phyloP scores from a whole-genome alignment of 257 asterid genomes.

The Solanum medicagineum region DNA sequence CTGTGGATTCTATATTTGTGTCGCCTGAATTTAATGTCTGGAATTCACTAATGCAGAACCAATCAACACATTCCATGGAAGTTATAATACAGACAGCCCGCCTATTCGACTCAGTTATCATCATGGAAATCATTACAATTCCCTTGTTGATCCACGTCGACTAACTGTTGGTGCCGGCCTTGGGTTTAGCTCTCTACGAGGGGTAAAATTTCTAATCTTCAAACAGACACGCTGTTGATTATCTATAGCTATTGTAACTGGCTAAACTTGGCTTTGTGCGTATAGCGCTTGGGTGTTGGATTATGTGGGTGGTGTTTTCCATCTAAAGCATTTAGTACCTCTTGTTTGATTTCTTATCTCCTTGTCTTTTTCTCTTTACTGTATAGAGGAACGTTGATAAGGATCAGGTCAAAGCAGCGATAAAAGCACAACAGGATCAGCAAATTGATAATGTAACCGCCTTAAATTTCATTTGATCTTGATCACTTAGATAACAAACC shows the following conservation, averaged over 20 bases:
- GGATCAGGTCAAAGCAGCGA: conserved; percentile 96
- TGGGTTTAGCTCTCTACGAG: conserved; percentile 81
- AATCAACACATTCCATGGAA: conserved; percentile 87
- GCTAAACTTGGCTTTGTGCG: not conserved
- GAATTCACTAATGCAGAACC: conserved; percentile 49
- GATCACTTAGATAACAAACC: not conserved
- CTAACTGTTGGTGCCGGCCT: conserved; percentile 82
- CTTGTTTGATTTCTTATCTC: not conserved
- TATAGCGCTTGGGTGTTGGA: not conserved
- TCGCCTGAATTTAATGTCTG: not conserved
- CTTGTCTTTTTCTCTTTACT: not conserved
- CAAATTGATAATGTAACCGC: conserved; percentile 75
- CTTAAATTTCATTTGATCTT: not conserved
- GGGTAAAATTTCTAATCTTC: conserved; percentile 34
- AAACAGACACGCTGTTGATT: not conserved
- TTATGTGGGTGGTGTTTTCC: not conserved
- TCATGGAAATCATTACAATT: conserved; percentile 94
- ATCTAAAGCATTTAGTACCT: not conserved
- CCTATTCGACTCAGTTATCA: conserved; percentile 91
- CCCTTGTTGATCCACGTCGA: conserved; percentile 92
- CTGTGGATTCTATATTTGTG: not conserved
- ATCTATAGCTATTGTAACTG: not conserved
- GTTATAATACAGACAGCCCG: conserved; percentile 77
- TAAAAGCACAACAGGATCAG: conserved; percentile 97
- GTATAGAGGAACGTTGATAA: conserved; percentile 54